Percentiles rank a stretch among this genome's conserved stretches.
Conservation (phyloP, 1,284 basidiomycete species). For the Neotropicomus parvogracilis region DNA sequence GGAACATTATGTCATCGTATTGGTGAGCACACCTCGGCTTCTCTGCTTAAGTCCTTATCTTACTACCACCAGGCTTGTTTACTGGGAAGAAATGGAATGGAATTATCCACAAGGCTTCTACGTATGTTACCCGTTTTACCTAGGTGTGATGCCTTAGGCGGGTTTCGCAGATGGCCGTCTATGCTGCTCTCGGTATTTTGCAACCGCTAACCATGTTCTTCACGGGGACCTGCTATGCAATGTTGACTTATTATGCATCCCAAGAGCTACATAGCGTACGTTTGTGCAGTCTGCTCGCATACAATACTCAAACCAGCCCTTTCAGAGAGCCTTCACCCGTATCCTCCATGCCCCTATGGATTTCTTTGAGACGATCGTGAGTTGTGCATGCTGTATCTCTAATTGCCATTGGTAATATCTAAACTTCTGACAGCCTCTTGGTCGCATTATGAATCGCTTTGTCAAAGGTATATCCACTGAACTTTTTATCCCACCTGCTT, state of each 20-base stretch:
- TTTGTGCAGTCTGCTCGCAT: not conserved
- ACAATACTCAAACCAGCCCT: not conserved
- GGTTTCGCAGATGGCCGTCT: conserved; percentile 58
- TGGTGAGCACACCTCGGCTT: conserved; percentile 39
- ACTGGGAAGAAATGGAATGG: conserved; percentile 66
- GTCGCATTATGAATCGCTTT: conserved; percentile 86
- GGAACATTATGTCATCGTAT: conserved; percentile 61
- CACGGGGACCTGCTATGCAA: conserved; percentile 51
- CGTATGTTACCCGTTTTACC: conserved; percentile 35
- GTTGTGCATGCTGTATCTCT: conserved; percentile 9
- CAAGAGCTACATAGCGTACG: conserved; percentile 32
- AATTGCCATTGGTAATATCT: not conserved
- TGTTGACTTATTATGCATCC: conserved; percentile 64
- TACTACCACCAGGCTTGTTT: conserved; percentile 52
- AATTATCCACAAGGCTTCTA: conserved; percentile 54
- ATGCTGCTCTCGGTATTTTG: conserved; percentile 51
- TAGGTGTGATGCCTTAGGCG: not conserved
- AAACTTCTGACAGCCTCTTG: conserved; percentile 58
- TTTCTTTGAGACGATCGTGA: conserved; percentile 84
- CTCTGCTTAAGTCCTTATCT: not conserved
- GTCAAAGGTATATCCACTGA: conserved; percentile 47
- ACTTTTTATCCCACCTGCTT: not conserved
- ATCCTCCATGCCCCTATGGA: conserved; percentile 78
- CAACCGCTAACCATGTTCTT: conserved; percentile 52
- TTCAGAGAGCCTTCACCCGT: conserved; percentile 53